phyloP scores from a whole-genome alignment of 2,329 filamentous ascomycete species.

The Pseudogymnoascus sp. region DNA sequence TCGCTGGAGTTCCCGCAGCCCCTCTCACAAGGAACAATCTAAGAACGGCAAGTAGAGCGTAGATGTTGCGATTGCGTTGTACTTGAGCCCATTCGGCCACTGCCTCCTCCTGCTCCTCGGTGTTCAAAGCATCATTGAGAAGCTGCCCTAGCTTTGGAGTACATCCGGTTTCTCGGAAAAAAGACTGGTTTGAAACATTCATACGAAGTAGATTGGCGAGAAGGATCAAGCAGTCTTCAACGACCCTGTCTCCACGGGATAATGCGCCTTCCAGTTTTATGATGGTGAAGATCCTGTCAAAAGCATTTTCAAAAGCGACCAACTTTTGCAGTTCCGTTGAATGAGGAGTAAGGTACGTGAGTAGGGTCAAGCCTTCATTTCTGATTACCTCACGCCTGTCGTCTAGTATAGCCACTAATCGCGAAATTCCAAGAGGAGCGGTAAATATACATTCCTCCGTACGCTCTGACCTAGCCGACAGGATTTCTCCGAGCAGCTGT shows the following conservation, averaged over 20 bases:
- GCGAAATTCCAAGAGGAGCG: slow-evolving; percentile 79
- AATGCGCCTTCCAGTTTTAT: slow-evolving; percentile 77
- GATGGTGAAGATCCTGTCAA: slow-evolving; percentile 76
- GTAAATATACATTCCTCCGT: slow-evolving; percentile 92
- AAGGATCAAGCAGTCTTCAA: slow-evolving; percentile 88
- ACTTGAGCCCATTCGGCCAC: slow-evolving; percentile 67
- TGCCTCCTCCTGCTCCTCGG: slow-evolving; percentile 47
- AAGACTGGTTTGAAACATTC: slow-evolving; percentile 86
- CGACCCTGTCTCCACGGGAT: slow-evolving; percentile 71
- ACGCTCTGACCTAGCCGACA: slow-evolving; percentile 76
- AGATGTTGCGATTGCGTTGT: slow-evolving; percentile 82
- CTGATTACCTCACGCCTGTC: slow-evolving; percentile 80
- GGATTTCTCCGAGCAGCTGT: slow-evolving; percentile 80
- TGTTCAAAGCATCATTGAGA: slow-evolving; percentile 52
- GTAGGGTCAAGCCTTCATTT: slow-evolving; percentile 77
- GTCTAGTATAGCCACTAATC: slow-evolving; percentile 75
- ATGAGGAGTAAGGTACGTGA: slow-evolving; percentile 80
- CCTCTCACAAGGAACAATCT: slow-evolving; percentile 77
- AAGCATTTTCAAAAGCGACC: slow-evolving; percentile 90
- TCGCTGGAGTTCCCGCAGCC: slow-evolving; percentile 71
- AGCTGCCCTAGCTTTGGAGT: slow-evolving; percentile 65
- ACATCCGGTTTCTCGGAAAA: slow-evolving; percentile 85
- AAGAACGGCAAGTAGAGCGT: slow-evolving; percentile 79
- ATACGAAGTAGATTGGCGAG: slow-evolving; percentile 80
- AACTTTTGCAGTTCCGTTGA: slow-evolving; percentile 89